Evolutionary conservation across 164 flowering plant species (phyloP), one percentile per base, ranked within the genome.

Genomic region (Buxus sempervirens): DNA sequence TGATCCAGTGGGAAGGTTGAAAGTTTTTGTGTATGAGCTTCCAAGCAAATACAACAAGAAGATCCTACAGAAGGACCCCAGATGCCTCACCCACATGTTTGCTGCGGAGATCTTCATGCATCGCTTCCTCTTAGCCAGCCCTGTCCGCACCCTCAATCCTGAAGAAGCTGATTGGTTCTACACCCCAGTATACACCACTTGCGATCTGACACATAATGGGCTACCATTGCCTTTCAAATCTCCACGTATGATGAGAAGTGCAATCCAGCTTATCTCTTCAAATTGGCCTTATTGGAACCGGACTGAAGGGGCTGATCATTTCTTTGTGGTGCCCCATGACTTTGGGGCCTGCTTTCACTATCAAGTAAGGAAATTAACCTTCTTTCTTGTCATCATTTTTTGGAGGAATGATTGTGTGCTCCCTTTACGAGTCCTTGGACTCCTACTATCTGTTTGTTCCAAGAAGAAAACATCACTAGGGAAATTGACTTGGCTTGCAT

Each of bases 21-120:
- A 94, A 77, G 98, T 94, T 60, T 94, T 86, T 81, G 96, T 94
- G 38, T 94, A 94, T 81, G 97, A 94, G 67, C 90, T 94, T 56
- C 97, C 98, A 10, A 94, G 97, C 85, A 94, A 94, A 80, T 94
- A 94, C 77, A 91, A 91, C 82, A 94, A 83, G 75, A 94, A 91
- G 76, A 86, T 90, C 60, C 76, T 94, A 45, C 93, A 90, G n/a
- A n/a, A n/a, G 75, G 97, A 94, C 68, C 82, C 88, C 2, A 84
- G 98, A 76, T 94, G 98, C 79, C 92, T 94, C 66, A 88, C 77
- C 51, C 98, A 94, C 74, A 94, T 91, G 98, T 94, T 94, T 80
- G 98, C 98, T 27, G 97, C 97, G 10, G 98, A 94, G 83, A 91
- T 94, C 59, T 94, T 73, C 74, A 94, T 94, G 98, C 98, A 94